Conservation (phyloP, 2,329 filamentous ascomycete genomes). For the Aspergillus sp. region DNA sequence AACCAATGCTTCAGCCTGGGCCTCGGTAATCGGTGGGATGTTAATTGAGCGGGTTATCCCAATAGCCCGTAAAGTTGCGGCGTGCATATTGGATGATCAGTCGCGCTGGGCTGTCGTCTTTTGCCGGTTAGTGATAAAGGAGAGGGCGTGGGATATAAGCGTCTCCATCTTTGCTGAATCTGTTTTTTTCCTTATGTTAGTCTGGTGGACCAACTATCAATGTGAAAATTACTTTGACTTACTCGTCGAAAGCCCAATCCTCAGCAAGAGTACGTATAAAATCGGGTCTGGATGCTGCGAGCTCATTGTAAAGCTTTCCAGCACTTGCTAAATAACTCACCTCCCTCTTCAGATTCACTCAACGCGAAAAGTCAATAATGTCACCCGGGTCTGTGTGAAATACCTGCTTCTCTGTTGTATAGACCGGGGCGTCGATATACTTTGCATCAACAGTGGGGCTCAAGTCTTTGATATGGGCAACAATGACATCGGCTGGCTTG, state of each 20-base stretch:
- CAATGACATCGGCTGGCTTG: conserved; percentile 41
- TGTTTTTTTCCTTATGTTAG: conserved; percentile 16
- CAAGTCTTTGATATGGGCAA: conserved; percentile 60
- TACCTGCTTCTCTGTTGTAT: conserved; percentile 38
- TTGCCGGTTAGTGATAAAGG: conserved; percentile 48
- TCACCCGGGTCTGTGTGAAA: conserved; percentile 54
- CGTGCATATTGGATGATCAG: conserved; percentile 57
- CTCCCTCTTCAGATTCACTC: conserved; percentile 37
- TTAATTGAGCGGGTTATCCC: conserved; percentile 32
- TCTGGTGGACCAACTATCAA: no score
- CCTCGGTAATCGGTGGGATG: conserved; percentile 46
- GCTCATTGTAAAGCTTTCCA: conserved; percentile 50
- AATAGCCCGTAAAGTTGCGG: conserved; percentile 50
- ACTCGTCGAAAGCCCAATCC: conserved; percentile 45
- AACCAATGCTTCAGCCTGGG: conserved; percentile 48
- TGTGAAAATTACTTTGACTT: conserved; percentile 10
- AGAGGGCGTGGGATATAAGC: conserved; percentile 38
- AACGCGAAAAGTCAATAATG: conserved; percentile 31
- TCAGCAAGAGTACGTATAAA: conserved; percentile 46
- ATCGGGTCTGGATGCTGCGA: conserved; percentile 48
- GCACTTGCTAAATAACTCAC: conserved; percentile 48
- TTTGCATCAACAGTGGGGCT: conserved; percentile 18
- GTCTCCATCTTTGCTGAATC: conserved; percentile 46
- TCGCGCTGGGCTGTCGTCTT: conserved; percentile 42
- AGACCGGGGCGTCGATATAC: conserved; percentile 38